Base-by-base conservation (phyloP, 2,329 filamentous ascomycete genomes). In the Stylonectria norvegica region DNA sequence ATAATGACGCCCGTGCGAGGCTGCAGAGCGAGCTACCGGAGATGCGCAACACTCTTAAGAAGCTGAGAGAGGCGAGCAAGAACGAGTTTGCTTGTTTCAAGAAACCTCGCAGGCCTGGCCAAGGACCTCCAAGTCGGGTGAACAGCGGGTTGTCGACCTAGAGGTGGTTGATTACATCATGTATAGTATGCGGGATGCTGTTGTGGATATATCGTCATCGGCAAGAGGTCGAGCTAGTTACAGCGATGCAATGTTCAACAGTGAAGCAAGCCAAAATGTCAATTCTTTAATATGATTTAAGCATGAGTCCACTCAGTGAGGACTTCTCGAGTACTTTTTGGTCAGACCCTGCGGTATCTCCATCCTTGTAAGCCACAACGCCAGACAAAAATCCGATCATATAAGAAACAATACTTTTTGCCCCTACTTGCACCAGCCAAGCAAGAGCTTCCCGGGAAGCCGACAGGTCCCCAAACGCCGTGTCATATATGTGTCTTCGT, bases 81-180 rank as follows among this genome's bases (percentile, higher is more conserved):
- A 88, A 83, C 49, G 87, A 94, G 64, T 95, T 95, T 70, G 80
- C 83, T n/a, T 90, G 86, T 63, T 91, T 91, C 62, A 83, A 78
- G 62, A 86, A 83, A 63, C 70, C 71, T 15, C 78, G 78, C 62
- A 65, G 73, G 47, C 59, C 65, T 9, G 64, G 63, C 1, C 56
- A 60, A 16, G 51, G 50, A 3, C n/a, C n/a, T n/a, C 48, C 57
- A 6, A 56, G 57, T 27, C 57, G 65, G 35, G 57, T 58, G n/a
- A 63, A 64, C 20, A 61, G 60, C 17, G 56, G 59, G 5, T 42
- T 62, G 29, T 65, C 60, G 34, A 42, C 45, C 29, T 58, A 61
- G 46, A n/a, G n/a, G n/a, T n/a, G n/a, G n/a, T n/a, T n/a, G n/a
- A n/a, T n/a, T n/a, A n/a, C n/a, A n/a, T n/a, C n/a, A n/a, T n/a